Conservation (phyloP, 257 asterid genomes). For the Capsicum baccatum region DNA sequence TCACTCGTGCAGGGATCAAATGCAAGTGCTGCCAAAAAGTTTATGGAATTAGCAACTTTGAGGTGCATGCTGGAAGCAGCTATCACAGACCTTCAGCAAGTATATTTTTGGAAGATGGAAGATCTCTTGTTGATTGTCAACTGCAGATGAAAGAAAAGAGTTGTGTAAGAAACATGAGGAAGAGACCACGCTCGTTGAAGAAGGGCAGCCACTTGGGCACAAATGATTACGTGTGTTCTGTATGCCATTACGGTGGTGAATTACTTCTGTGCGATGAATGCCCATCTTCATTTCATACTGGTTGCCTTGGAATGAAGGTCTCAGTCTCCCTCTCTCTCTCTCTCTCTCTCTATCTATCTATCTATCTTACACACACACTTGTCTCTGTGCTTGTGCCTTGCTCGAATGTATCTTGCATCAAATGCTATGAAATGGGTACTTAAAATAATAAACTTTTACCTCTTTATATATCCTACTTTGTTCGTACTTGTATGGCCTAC, state of each 20-base stretch:
- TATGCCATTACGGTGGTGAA: slow-evolving; percentile 81
- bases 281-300: slow-evolving; percentile 72
- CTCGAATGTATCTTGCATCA: too few species aligned
- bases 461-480: not conserved
- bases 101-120: slow-evolving; percentile 67
- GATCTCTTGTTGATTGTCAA: slow-evolving; percentile 70
- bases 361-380: too few species aligned
- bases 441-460: too few species aligned
- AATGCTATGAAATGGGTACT: too few species aligned
- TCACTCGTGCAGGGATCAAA: slow-evolving; percentile 72
- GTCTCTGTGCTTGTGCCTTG: too few species aligned
- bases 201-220: slow-evolving; percentile 36
- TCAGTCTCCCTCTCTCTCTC: not conserved
- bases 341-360: not conserved
- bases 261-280: slow-evolving; percentile 74
- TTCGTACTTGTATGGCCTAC: slow-evolving; percentile 20
- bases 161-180: slow-evolving; percentile 33
- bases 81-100: slow-evolving; percentile 53
- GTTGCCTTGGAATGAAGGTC: slow-evolving; percentile 79
- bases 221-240: slow-evolving; percentile 71
- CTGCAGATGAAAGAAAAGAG: slow-evolving; percentile 43
- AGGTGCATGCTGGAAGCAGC: slow-evolving; percentile 63
- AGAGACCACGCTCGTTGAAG: slow-evolving; percentile 36
- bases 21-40: slow-evolving; percentile 64
- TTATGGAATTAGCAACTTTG: slow-evolving; percentile 57